phyloP scores from a whole-genome alignment of 1,284 basidiomycete genomes.

The Tremellales sp. region DNA sequence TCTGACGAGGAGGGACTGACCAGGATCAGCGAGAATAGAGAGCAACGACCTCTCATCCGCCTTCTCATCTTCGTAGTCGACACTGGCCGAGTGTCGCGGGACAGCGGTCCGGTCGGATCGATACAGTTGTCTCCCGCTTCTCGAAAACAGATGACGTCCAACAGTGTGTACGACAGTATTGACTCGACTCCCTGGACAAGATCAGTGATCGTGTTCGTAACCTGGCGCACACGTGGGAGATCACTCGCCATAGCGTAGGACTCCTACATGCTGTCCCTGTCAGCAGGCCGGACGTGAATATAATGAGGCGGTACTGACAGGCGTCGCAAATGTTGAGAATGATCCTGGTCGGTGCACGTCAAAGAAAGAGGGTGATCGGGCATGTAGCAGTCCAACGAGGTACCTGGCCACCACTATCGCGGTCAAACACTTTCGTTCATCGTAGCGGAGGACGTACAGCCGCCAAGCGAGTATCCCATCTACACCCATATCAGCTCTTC shows the following conservation, averaged over 20 bases:
- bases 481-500: slow-evolving; percentile 4
- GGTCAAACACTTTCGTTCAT: background rate
- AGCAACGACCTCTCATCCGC: slow-evolving; percentile 63
- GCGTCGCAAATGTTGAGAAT: slow-evolving; percentile 47
- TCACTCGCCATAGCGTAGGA: slow-evolving; percentile 29
- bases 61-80: too few relatives aligned
- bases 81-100: too few relatives aligned
- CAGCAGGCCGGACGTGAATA: background rate
- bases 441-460: slow-evolving; percentile 25
- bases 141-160: slow-evolving; percentile 69
- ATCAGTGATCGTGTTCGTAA: background rate
- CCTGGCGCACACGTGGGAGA: too few relatives aligned
- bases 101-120: slow-evolving; percentile 68
- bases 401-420: slow-evolving; percentile 41
- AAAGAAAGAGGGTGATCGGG: slow-evolving; percentile 40
- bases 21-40: slow-evolving; percentile 79
- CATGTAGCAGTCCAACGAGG: slow-evolving; percentile 39
- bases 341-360: slow-evolving; percentile 28
- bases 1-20: slow-evolving; percentile 49
- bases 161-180: slow-evolving; percentile 54
- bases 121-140: slow-evolving; percentile 79
- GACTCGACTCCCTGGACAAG: slow-evolving; percentile 5
- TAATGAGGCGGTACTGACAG: slow-evolving; percentile 16
- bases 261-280: slow-evolving; percentile 30
- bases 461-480: slow-evolving; percentile 47